Evolutionary conservation across 116 monocot genomes (phyloP).

Genomic region (Papilionanthe hybrid): DNA sequence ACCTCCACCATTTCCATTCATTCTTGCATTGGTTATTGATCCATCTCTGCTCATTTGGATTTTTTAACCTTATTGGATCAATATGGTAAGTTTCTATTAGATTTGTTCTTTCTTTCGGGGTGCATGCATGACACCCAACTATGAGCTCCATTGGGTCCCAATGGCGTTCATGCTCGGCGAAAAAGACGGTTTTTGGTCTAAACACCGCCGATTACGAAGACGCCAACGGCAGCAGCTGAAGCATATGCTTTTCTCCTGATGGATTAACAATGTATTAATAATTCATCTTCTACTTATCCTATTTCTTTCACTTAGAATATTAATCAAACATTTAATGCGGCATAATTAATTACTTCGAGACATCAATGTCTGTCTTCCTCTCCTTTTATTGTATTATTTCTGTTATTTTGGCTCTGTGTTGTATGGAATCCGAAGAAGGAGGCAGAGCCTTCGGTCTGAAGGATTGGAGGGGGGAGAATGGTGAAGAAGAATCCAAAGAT

Average conservation of each 20-base stretch:
- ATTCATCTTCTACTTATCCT: neutral
- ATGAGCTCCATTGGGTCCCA: conserved; percentile 7
- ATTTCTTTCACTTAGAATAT: neutral
- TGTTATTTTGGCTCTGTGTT: neutral
- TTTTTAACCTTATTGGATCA: neutral
- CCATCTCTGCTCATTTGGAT: neutral
- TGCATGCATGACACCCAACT: neutral
- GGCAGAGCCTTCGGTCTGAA: neutral
- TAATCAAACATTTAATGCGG: neutral
- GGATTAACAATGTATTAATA: neutral
- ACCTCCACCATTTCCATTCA: conserved; percentile 1
- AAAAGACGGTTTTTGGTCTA: conserved; percentile 11
- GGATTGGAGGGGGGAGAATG: neutral
- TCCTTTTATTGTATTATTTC: neutral
- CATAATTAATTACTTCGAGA: neutral
- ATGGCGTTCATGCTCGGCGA: neutral
- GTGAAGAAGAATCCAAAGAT: conserved; percentile 7
- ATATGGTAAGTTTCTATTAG: neutral
- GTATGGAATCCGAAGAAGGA: conserved; percentile 5
- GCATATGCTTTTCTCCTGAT: neutral
- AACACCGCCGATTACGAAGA: conserved; percentile 1
- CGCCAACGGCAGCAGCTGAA: neutral
- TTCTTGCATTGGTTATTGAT: conserved; percentile 5
- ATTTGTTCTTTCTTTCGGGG: neutral
- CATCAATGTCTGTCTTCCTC: neutral